Evolutionary conservation across 208 protist species (phyloP).

Genomic region (Crithidia brevicula): DNA sequence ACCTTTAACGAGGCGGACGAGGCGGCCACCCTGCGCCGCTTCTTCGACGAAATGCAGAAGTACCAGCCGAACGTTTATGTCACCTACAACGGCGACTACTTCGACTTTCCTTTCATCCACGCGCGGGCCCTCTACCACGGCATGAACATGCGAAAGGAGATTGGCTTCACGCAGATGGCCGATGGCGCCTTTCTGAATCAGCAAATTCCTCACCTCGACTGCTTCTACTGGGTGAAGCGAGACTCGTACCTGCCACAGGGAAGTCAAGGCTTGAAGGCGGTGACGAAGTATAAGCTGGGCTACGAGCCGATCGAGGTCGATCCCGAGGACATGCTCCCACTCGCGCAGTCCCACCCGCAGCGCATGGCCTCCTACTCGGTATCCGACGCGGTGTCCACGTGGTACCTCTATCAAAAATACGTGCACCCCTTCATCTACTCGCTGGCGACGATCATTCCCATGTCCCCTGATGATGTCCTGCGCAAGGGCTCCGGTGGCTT

Average conservation of each 20-base stretch:
- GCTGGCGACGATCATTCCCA: slow-evolving; percentile 99
- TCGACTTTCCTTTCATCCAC: slow-evolving; percentile 99
- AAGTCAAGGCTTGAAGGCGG: slow-evolving; percentile 96
- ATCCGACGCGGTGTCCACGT: slow-evolving; percentile 99
- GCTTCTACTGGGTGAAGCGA: slow-evolving; percentile 99
- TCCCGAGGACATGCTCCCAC: slow-evolving; percentile 99
- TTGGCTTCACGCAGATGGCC: slow-evolving; percentile 81
- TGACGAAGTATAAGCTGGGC: slow-evolving; percentile 98
- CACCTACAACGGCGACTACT: slow-evolving; percentile 99
- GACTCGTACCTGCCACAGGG: slow-evolving; percentile 99
- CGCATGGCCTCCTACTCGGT: slow-evolving; percentile 99
- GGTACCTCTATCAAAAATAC: slow-evolving; percentile 99
- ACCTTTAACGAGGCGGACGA: slow-evolving; percentile 98
- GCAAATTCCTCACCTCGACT: slow-evolving; percentile 98
- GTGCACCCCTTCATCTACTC: slow-evolving; percentile 99
- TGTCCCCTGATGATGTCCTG: slow-evolving; percentile 98
- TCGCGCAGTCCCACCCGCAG: slow-evolving; percentile 96
- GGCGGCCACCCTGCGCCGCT: slow-evolving; percentile 90
- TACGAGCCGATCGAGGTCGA: slow-evolving; percentile 99
- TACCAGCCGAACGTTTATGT: slow-evolving; percentile 98
- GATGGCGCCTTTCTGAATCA: slow-evolving; percentile 95
- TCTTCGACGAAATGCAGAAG: slow-evolving; percentile 97
- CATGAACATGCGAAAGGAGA: slow-evolving; percentile 89
- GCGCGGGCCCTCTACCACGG: slow-evolving; percentile 83
- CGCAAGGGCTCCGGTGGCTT: slow-evolving; percentile 99